Percentiles rank a stretch among this genome's conserved stretches.
These are phyloP conservation scores for Dactylis glomerata DNA, from an alignment of 176 grass and related monocot genomes.

Conservation along the genomic window DNA sequence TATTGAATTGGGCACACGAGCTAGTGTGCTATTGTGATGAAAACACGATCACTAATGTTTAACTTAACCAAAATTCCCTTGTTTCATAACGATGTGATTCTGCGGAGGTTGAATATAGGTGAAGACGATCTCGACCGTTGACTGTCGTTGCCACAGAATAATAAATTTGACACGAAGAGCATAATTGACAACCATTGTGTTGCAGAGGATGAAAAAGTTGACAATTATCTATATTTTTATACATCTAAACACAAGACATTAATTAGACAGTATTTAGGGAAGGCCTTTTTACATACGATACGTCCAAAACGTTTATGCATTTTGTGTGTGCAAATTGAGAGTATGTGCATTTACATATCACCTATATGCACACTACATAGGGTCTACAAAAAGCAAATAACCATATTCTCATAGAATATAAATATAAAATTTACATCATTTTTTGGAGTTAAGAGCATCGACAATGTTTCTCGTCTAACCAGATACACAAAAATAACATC, in stretches of 20 bases:
- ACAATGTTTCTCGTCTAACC: neutral
- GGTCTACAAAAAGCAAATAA: too few relatives aligned
- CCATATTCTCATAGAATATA: neutral
- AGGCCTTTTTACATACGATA: neutral
- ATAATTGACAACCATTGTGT: too few relatives aligned
- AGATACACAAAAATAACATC: neutral
- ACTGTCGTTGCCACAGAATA: too few relatives aligned
- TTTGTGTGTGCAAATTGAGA: neutral
- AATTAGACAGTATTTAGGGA: too few relatives aligned
- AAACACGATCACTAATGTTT: neutral
- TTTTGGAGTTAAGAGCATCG: too few relatives aligned
- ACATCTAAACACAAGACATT: neutral
- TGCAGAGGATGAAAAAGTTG: too few relatives aligned
- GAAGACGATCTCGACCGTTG: neutral
- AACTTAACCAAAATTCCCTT: neutral
- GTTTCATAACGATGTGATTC: too few relatives aligned
- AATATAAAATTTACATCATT: too few relatives aligned
- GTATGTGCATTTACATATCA: neutral
- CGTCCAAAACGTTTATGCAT: too few relatives aligned
- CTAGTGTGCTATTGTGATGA: neutral
- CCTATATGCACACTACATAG: neutral
- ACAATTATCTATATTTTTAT: neutral
- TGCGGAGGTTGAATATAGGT: neutral
- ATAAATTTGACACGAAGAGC: too few relatives aligned
- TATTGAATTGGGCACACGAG: neutral